Base-by-base conservation (phyloP, 106 monocot genomes). In the Agapanthus africanus region DNA sequence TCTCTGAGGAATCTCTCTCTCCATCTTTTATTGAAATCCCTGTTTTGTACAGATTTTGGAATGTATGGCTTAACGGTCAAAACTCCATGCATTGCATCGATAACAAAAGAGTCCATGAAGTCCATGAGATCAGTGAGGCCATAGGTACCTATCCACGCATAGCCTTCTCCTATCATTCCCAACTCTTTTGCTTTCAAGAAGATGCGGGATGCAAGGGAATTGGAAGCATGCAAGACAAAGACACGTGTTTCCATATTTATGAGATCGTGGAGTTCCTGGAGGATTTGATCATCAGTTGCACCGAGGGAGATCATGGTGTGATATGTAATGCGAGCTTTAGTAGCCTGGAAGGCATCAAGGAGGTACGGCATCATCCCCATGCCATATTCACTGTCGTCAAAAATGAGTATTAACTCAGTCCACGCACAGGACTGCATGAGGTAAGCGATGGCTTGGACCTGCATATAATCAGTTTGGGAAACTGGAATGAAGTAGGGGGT, bases 141-240 rank as follows among this genome's bases (percentile, higher is more conserved):
- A 39, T 39, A 39, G 4, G 39, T 39, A 4, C 4, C 39, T 5
- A 39, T 39, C 39, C 39, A 39, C 39, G 39, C 39, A 39, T 39
- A 39, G 39, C 39, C 39, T 39, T 39, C 39, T 39, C 10, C 10
- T 10, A 39, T 39, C 39, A 39, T 39, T 10, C 10, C 39, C 10
- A 4, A 5, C 39, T 39, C 39, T 39, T 10, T 39, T 10, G 39
- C 39, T 10, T 39, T 39, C 39, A 39, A 39, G 39, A 90, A 86
- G 0, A 90, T 16, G 4, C 44, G 46, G 10, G 41, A 37, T 1
- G 79, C 84, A 11, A 83, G 65, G 25, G 27, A 2, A 27, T 54
- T 62, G 3, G 79, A 52, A 76, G 79, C 74, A 37, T 90, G 90
- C 11, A 87, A 82, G 1, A 90, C 66, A 40, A 94, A 94, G 0